Evolutionary conservation across 371 early-diverging fungal genomes (phyloP).

Genomic region (Vairimorpha ceranae): DNA sequence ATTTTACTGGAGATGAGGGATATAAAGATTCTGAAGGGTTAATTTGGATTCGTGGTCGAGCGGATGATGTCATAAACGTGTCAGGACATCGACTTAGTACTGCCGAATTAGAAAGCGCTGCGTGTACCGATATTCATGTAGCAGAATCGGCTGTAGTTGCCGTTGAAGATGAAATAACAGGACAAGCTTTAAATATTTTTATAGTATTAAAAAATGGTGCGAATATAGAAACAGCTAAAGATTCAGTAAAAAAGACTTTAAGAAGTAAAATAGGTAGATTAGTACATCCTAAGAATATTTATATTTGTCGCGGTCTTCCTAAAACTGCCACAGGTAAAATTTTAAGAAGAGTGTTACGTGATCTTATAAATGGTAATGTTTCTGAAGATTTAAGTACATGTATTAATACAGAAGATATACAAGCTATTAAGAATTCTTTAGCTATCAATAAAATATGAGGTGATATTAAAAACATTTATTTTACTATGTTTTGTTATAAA

Average conservation of each 20-base stretch:
- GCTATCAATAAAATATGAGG: not conserved
- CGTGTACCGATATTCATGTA: conserved; percentile 69
- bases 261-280: conserved; percentile 72
- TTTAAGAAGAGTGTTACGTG: conserved; percentile 78
- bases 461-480: too few species aligned
- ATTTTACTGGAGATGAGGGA: conserved; percentile 68
- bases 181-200: conserved; percentile 67
- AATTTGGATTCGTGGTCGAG: conserved; percentile 80
- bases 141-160: conserved; percentile 89
- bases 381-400: conserved; percentile 55
- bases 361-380: conserved; percentile 74
- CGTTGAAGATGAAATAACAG: conserved; percentile 79
- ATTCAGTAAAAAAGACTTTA: conserved; percentile 70
- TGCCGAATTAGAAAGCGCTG: conserved; percentile 82
- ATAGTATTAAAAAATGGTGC: conserved; percentile 63
- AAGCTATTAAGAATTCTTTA: conserved; percentile 1
- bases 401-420: conserved; percentile 35
- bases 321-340: conserved; percentile 87
- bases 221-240: conserved; percentile 56
- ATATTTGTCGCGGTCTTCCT: conserved; percentile 74
- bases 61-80: conserved; percentile 91
- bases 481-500: too few species aligned
- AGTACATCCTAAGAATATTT: conserved; percentile 75
- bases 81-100: conserved; percentile 88
- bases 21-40: conserved; percentile 72